A percentile compares a stretch with the other conserved stretches of the same genome.
phyloP scores from a whole-genome alignment of 2,329 filamentous ascomycete genomes.

The Domatiomyces globalis region DNA sequence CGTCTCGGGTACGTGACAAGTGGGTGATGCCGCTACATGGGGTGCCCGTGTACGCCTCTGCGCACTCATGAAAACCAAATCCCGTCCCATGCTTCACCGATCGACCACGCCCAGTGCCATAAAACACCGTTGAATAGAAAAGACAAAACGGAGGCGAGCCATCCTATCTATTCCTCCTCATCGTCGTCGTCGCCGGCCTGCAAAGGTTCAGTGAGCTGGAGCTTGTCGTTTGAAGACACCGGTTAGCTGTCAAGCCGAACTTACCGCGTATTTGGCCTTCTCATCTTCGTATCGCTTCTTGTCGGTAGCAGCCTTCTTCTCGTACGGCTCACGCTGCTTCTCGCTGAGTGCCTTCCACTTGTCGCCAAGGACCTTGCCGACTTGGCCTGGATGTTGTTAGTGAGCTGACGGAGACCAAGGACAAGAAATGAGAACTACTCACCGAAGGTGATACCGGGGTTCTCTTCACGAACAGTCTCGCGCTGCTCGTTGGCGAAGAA shows the following conservation, averaged over 20 bases:
- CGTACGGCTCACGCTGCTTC: conserved; percentile 84
- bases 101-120: not conserved
- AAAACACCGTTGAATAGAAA: not conserved
- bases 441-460: conserved; percentile 95
- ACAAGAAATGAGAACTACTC: conserved; percentile 24
- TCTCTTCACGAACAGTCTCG: conserved; percentile 94
- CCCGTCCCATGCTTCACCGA: not conserved
- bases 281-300: conserved; percentile 99
- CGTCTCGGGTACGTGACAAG: not conserved
- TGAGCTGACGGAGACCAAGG: too few relatives aligned
- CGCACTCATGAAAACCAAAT: not conserved
- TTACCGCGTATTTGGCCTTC: conserved; percentile 82
- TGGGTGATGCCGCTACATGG: not conserved
- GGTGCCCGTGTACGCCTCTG: not conserved
- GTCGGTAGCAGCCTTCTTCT: conserved; percentile 89
- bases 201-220: not conserved
- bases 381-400: conserved; percentile 50
- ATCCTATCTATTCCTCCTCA: conserved; percentile 4
- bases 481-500: conserved; percentile 99
- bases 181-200: conserved; percentile 45
- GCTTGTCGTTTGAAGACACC: conserved; percentile 1
- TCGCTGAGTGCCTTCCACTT: conserved; percentile 95
- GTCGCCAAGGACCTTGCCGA: conserved; percentile 96
- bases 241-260: conserved; percentile 1
- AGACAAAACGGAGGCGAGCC: not conserved